Evolutionary conservation across 192 early-diverging fungal species (phyloP).

Genomic region (Powellomyces hirtus): DNA sequence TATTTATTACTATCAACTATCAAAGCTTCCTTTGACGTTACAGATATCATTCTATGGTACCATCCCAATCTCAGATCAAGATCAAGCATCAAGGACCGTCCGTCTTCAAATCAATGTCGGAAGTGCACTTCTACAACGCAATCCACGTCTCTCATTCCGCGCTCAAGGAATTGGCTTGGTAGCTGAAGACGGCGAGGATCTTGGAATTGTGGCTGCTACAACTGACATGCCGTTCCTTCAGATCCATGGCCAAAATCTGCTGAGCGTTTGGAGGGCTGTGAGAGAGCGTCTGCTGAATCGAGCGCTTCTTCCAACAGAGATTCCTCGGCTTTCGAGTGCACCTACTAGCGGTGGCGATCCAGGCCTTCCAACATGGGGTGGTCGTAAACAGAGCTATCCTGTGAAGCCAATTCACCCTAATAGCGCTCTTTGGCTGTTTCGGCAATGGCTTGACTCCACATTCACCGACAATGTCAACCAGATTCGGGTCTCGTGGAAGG

Average conservation of each 20-base stretch:
- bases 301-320: not conserved
- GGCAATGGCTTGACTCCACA: constrained; percentile 14
- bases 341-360: not conserved
- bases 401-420: not conserved
- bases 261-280: constrained; percentile 9
- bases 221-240: not conserved
- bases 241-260: constrained; percentile 4
- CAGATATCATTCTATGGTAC: not conserved
- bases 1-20: no score
- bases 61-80: no score
- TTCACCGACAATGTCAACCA: constrained; percentile 3
- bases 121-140: no score
- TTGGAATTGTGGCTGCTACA: not conserved
- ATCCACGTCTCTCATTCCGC: not conserved
- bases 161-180: constrained; percentile 1
- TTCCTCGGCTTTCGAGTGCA: not conserved
- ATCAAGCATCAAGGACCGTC: no score
- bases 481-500: constrained; percentile 1
- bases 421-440: constrained; percentile 19
- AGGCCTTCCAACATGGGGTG: no score
- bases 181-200: not conserved
- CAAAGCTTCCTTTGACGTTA: no score
- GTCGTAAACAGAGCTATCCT: no score
- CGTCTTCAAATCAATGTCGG: not conserved
- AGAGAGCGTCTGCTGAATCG: not conserved